Percentiles rank a stretch among this genome's conserved stretches.
phyloP scores from a whole-genome alignment of 176 grass and related monocot species.

The bread wheat (Triticum aestivum) region DNA sequence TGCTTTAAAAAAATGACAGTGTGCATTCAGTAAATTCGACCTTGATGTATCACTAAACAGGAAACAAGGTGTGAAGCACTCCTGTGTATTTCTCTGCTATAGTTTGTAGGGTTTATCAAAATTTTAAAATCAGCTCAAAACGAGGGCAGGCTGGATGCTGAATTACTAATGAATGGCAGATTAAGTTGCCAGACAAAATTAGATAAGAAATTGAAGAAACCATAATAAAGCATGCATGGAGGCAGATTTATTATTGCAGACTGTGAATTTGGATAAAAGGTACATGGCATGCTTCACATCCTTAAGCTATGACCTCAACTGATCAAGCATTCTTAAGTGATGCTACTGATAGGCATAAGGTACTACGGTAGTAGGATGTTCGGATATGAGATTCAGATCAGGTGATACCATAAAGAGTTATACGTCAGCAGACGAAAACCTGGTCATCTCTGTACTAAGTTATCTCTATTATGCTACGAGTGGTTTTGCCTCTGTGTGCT shows the following conservation, averaged over 20 bases:
- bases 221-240: not conserved
- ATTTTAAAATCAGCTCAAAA: not conserved
- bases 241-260: not conserved
- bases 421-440: not conserved
- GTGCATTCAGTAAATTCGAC: constrained; percentile 9
- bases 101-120: not conserved
- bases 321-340: not conserved
- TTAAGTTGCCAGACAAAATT: not conserved
- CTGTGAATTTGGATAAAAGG: not conserved
- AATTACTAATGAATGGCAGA: not conserved
- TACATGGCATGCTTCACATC: not conserved
- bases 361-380: not conserved
- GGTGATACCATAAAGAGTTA: not conserved
- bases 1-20: not conserved
- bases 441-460: not conserved
- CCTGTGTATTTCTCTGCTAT: not conserved
- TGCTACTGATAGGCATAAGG: not conserved
- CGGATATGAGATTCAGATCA: not conserved
- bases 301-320: not conserved
- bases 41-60: not conserved
- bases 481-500: not conserved
- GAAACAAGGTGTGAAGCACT: constrained; percentile 25
- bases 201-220: not conserved
- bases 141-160: not conserved
- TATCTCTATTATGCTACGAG: not conserved